Evolutionary conservation across 148 eudicot genomes (phyloP).

Genomic region (Vaccinium corymbosum): DNA sequence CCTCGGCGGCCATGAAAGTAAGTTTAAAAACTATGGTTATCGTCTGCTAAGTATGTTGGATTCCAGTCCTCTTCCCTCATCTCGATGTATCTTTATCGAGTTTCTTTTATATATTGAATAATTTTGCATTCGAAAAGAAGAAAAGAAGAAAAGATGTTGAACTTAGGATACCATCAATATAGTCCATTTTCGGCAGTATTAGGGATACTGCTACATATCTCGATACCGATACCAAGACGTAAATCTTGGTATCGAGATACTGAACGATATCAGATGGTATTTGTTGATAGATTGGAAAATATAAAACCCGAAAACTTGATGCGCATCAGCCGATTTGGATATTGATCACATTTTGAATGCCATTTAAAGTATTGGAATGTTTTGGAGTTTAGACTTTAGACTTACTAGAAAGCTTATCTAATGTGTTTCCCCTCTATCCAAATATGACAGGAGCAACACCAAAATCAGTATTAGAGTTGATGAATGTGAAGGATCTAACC

Average conservation of each 20-base stretch:
- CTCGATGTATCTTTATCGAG: no score
- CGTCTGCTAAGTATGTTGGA: no score
- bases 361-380: neutral
- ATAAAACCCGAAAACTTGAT: neutral
- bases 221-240: neutral
- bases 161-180: no score
- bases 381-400: neutral
- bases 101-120: no score
- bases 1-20: conserved; percentile 98
- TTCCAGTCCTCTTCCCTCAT: no score
- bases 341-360: neutral
- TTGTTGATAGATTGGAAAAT: no score
- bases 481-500: conserved; percentile 98
- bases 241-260: neutral
- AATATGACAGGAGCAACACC: conserved; percentile 81
- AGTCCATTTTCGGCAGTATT: neutral
- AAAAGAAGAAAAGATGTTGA: no score
- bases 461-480: conserved; percentile 88
- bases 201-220: neutral
- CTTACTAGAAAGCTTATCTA: neutral
- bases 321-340: neutral
- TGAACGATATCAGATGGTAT: neutral
- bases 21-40: conserved; percentile 3
- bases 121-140: no score
- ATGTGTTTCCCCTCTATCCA: neutral